Evolutionary conservation across 225 moss, liverwort and hornwort genomes (phyloP), one percentile per base, ranked within the genome.

Genomic region (Polytrichum commune): DNA sequence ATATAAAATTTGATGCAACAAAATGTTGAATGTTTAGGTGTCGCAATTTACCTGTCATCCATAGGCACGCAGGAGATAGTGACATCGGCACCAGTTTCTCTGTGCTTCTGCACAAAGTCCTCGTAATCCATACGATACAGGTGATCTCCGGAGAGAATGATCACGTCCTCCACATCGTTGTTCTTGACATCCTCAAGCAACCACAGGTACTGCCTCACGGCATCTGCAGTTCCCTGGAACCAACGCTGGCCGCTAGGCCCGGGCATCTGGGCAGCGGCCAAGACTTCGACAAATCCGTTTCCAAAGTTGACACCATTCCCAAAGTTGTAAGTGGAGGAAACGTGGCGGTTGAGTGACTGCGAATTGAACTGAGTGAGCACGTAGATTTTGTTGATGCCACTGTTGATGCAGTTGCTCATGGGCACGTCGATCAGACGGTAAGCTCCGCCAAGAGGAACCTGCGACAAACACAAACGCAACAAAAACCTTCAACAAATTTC

Each of bases 61-160:
- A 88, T 88, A 2, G 85, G 85, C 8, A 88, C 85, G 54, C 88
- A 88, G 0, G 88, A 88, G 5, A 88, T 82, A 6, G 88, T 80
- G 3, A 88, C 80, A 64, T 88, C 88, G 5, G 88, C 88, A n/a
- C 85, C 88, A 0, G 79, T 81, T 26, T 88, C 88, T 29, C 85
- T 88, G 69, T 88, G 88, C 73, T 88, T 88, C 93, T 94, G 91
- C 0, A 95, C 87, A 69, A 92, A 95, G 27, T 90, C 87, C 80
- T 92, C 74, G 76, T 95, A 95, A 80, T 95, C 92, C 94, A 95
- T 95, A n/a, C 94, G 92, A 69, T 95, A 95, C 28, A 95, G 92
- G 61, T 95, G 94, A 66, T 95, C 94, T 32, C 94, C 94, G 3
- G 94, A 95, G 57, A 95, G 76, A 76, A 95, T 84, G 53, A 95